phyloP scores from a whole-genome alignment of 257 asterid species.

The Solanum verrucosum region DNA sequence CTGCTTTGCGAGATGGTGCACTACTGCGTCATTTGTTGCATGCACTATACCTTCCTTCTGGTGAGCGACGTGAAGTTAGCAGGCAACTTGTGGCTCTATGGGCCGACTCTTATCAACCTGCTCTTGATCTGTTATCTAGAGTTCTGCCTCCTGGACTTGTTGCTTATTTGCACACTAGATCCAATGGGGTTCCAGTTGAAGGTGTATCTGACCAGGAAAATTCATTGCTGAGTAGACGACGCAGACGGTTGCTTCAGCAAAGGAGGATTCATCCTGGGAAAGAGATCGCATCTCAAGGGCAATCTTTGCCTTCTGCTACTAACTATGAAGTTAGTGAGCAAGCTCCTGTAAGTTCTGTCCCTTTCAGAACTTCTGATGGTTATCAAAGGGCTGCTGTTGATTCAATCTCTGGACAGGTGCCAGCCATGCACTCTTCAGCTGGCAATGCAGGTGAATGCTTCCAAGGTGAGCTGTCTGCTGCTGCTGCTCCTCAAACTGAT shows the following conservation, averaged over 20 bases:
- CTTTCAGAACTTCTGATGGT: constrained; percentile 37
- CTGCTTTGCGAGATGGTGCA: constrained; percentile 99
- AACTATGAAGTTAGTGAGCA: constrained; percentile 48
- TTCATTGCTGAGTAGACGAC: constrained; percentile 83
- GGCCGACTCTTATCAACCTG: constrained; percentile 99
- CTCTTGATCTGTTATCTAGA: constrained; percentile 86
- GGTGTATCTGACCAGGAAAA: constrained; percentile 58
- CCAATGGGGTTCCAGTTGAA: constrained; percentile 51
- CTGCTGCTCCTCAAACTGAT: constrained; percentile 36
- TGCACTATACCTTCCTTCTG: constrained; percentile 91
- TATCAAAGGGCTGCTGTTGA: constrained; percentile 36
- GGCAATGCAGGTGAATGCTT: constrained; percentile 33
- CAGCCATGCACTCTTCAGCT: constrained; percentile 27
- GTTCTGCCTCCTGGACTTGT: constrained; percentile 99
- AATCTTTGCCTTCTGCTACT: constrained; percentile 28
- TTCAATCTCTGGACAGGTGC: constrained; percentile 30
- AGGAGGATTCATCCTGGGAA: constrained; percentile 70
- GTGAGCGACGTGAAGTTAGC: constrained; percentile 94
- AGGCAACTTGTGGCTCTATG: constrained; percentile 98
- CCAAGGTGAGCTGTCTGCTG: constrained; percentile 28
- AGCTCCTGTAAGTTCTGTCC: constrained; percentile 29
- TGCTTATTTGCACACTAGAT: constrained; percentile 84
- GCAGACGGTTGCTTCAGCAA: constrained; percentile 78
- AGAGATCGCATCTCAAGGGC: constrained; percentile 53
- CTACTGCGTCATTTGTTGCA: constrained; percentile 88